Percentiles rank a stretch among this genome's conserved stretches.
Evolutionary conservation across 2,329 filamentous ascomycete genomes (phyloP).

Genomic region (Penicillium sp.): DNA sequence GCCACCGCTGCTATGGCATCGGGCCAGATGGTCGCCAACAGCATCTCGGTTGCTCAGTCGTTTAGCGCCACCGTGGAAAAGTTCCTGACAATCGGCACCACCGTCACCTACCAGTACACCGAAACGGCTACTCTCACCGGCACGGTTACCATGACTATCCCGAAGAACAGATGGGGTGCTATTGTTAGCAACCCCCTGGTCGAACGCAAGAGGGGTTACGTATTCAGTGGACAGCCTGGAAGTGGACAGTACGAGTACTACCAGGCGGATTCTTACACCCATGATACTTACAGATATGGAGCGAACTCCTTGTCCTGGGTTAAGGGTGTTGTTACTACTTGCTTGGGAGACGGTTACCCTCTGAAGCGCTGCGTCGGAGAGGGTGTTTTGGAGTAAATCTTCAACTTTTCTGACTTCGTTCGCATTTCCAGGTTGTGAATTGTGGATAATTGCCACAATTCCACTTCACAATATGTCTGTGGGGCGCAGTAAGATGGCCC

Average conservation of each 20-base stretch:
- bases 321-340: background rate
- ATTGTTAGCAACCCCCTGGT: background rate
- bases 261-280: background rate
- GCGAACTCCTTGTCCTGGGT: background rate
- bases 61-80: background rate
- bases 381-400: background rate
- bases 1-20: background rate
- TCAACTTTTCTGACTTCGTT: background rate
- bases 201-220: background rate
- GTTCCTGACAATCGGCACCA: background rate
- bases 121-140: background rate
- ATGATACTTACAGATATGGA: background rate
- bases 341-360: background rate
- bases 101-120: background rate
- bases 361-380: background rate
- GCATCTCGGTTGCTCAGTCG: background rate
- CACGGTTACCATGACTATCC: background rate
- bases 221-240: background rate
- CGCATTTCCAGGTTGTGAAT: background rate
- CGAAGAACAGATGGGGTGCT: background rate
- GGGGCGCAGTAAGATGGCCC: background rate
- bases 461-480: background rate
- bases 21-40: background rate
- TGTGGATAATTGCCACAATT: background rate
- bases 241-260: background rate